Percentiles rank a stretch among this genome's conserved stretches.
Conservation (phyloP, 31 red algal genomes). For the Porphyra umbilicalis region DNA sequence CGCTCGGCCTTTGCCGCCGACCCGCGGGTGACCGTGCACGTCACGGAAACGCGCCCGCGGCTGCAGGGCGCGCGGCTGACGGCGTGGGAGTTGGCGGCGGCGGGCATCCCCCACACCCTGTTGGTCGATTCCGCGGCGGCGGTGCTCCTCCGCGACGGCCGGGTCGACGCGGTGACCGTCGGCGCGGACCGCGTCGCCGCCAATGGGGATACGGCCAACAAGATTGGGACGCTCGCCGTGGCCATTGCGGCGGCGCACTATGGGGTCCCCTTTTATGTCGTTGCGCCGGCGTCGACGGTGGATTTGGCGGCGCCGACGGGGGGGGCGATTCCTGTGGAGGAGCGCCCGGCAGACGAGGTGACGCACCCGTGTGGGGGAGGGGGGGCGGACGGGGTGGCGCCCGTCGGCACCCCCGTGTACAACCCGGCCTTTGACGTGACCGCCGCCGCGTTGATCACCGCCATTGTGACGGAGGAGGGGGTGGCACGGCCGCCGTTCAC, state of each 20-base stretch:
- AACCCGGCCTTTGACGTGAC: conserved; percentile 74
- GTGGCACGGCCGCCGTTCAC: conserved; percentile 5
- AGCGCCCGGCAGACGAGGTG: conserved; percentile 35
- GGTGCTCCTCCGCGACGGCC: conserved; percentile 40
- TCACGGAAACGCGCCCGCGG: conserved; percentile 66
- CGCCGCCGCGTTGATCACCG: conserved; percentile 24
- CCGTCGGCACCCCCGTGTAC: conserved; percentile 14
- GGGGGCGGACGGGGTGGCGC: conserved; percentile 8
- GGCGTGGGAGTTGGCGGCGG: conserved; percentile 32
- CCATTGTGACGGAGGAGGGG: conserved; percentile 40
- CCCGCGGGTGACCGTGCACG: conserved; percentile 25
- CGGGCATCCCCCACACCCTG: conserved; percentile 40
- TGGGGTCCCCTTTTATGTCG: conserved; percentile 55
- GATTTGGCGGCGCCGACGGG: conserved; percentile 21
- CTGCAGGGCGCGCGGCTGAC: conserved; percentile 66
- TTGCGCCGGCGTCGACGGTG: conserved; percentile 28
- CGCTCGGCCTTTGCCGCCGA: conserved; percentile 7
- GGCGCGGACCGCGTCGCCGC: conserved; percentile 50
- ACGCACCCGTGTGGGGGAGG: conserved; percentile 5
- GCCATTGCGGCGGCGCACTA: conserved; percentile 27
- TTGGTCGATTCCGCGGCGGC: conserved; percentile 31
- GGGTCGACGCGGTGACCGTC: conserved; percentile 27
- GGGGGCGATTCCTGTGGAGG: conserved; percentile 42
- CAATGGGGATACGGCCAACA: conserved; percentile 50
- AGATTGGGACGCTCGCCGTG: conserved; percentile 49